Evolutionary conservation across 768 basidiomycete species (phyloP).

Genomic region (Saitozyma podzolica): DNA sequence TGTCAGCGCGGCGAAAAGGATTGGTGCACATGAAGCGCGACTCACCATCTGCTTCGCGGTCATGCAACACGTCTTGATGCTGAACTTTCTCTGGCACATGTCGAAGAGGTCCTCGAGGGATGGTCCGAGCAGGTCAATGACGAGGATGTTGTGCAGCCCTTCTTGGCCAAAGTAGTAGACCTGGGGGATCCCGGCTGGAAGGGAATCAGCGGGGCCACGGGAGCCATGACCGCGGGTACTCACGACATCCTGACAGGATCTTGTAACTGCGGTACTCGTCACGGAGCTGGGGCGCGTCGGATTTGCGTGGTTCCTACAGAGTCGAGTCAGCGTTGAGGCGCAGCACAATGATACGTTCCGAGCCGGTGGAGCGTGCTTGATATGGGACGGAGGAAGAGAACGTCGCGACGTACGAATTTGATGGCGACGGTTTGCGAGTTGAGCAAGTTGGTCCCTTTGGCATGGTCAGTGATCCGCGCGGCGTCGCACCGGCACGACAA

Average conservation of each 20-base stretch:
- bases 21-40: constrained; percentile 9
- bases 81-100: constrained; percentile 97
- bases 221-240: constrained; percentile 53
- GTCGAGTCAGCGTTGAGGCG: not conserved
- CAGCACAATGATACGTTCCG: too few relatives aligned
- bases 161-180: constrained; percentile 99
- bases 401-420: constrained; percentile 82
- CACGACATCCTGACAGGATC: constrained; percentile 86
- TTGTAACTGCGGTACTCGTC: constrained; percentile 99
- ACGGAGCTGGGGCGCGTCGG: constrained; percentile 94
- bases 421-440: constrained; percentile 99
- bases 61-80: constrained; percentile 98
- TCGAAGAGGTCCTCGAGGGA: constrained; percentile 97
- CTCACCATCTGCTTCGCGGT: constrained; percentile 97
- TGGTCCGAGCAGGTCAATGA: constrained; percentile 95
- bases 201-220: constrained; percentile 11
- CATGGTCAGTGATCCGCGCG: too few relatives aligned
- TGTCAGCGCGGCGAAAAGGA: constrained; percentile 3
- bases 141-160: constrained; percentile 96
- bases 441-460: constrained; percentile 81
- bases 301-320: constrained; percentile 68
- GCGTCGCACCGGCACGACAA: too few relatives aligned
- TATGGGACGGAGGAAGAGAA: too few relatives aligned
- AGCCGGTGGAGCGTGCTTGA: too few relatives aligned
- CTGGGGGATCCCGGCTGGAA: constrained; percentile 88